Evolutionary conservation across 2,329 filamentous ascomycete species (phyloP).

Genomic region (Trichophyton benhamiae): DNA sequence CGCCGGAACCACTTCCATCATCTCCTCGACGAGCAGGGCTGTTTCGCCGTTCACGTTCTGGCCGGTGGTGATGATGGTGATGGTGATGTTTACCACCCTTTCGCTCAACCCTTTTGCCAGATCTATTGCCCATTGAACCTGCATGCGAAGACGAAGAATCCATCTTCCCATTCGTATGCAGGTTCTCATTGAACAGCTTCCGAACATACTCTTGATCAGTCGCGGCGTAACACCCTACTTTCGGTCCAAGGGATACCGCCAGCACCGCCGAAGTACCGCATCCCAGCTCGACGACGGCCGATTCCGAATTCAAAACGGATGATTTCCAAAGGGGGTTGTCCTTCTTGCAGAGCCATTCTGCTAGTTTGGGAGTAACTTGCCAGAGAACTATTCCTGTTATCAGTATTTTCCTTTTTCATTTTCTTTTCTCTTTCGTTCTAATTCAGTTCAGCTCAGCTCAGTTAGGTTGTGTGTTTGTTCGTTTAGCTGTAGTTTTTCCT

Average conservation of each 20-base stretch:
- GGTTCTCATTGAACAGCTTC: constrained; percentile 62
- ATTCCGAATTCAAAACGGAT: constrained; percentile 41
- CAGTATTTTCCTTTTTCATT: neutral
- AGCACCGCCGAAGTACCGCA: constrained; percentile 76
- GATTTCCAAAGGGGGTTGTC: constrained; percentile 50
- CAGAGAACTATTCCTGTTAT: constrained; percentile 54
- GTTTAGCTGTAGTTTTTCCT: too few species aligned
- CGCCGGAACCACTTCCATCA: neutral
- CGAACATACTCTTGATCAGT: constrained; percentile 84
- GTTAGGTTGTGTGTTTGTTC: too few species aligned
- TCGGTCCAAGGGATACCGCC: constrained; percentile 53
- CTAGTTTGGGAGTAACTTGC: constrained; percentile 77
- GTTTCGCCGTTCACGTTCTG: neutral
- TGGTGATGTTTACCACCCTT: neutral
- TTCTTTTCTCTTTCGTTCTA: too few species aligned
- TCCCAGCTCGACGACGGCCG: constrained; percentile 67
- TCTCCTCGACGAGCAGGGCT: neutral
- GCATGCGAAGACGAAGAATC: neutral
- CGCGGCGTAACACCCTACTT: constrained; percentile 55
- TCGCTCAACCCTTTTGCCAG: neutral
- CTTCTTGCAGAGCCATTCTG: constrained; percentile 59
- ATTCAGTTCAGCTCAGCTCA: too few species aligned
- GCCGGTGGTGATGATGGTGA: too few species aligned
- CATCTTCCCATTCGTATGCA: constrained; percentile 36
- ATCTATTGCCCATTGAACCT: neutral